Percentiles rank a stretch among this genome's conserved stretches.
phyloP scores from a whole-genome alignment of 495 filamentous ascomycete genomes.

The Aspergillus funiculosus region DNA sequence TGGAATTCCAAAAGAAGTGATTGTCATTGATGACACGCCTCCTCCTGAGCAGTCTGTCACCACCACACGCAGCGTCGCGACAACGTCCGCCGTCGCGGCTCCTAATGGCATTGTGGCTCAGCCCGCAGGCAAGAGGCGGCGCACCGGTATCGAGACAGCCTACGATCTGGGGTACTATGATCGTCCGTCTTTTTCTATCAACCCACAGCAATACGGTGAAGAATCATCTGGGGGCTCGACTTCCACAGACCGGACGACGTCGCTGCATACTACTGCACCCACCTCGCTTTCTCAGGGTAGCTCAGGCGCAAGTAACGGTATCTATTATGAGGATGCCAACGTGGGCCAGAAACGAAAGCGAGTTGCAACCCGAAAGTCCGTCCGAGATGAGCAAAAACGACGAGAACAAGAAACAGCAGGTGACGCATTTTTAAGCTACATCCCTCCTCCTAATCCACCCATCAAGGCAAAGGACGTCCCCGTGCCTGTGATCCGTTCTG shows the following conservation, averaged over 20 bases:
- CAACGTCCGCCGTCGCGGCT: conserved; percentile 18
- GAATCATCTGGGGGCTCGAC: conserved; percentile 63
- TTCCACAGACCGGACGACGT: conserved; percentile 83
- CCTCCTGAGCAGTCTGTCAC: conserved; percentile 52
- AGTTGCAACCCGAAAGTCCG: conserved; percentile 64
- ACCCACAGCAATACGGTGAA: conserved; percentile 59
- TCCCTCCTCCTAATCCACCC: conserved; percentile 77
- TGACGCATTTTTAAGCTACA: conserved; percentile 71
- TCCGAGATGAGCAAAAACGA: conserved; percentile 73
- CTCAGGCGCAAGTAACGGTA: conserved; percentile 51
- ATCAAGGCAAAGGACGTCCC: conserved; percentile 90
- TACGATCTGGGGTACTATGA: conserved; percentile 62
- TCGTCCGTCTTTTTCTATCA: conserved; percentile 60
- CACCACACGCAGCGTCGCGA: conserved; percentile 24
- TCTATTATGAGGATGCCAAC: conserved; percentile 49
- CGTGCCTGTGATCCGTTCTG: conserved; percentile 75
- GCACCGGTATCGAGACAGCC: conserved; percentile 54
- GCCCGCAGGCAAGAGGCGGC: conserved; percentile 59
- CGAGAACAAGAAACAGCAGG: conserved; percentile 60
- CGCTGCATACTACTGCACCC: conserved; percentile 79
- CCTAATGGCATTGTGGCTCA: conserved; percentile 36
- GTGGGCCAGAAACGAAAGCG: conserved; percentile 84
- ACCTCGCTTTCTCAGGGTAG: conserved; percentile 78
- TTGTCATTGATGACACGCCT: conserved; percentile 90
- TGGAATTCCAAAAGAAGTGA: conserved; percentile 86